Evolutionary conservation across 176 grass and related monocot genomes (phyloP).

Genomic region (Bothriochloa decipiens): DNA sequence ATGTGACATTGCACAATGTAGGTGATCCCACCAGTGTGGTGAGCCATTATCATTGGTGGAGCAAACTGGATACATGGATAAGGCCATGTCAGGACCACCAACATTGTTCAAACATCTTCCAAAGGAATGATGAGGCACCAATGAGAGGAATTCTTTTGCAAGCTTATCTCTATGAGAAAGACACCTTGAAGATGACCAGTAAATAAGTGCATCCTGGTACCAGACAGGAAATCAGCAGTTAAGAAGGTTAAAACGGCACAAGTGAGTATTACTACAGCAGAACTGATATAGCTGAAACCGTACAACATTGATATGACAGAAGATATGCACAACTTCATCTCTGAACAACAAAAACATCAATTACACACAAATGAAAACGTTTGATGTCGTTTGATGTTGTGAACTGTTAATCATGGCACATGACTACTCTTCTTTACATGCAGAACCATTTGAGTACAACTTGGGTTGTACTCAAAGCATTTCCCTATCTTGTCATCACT

Average conservation of each 20-base stretch:
- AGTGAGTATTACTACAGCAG: not conserved
- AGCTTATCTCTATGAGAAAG: conserved; percentile 68
- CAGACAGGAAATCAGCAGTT: conserved; percentile 35
- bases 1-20: conserved; percentile 90
- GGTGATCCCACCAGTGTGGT: conserved; percentile 87
- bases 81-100: conserved; percentile 66
- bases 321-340: conserved; percentile 19
- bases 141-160: conserved; percentile 66
- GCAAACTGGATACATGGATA: conserved; percentile 80
- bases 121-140: conserved; percentile 82
- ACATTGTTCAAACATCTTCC: conserved; percentile 93
- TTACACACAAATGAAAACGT: not conserved
- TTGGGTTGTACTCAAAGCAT: not conserved
- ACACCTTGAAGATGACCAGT: conserved; percentile 97
- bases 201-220: conserved; percentile 80
- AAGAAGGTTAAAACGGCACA: conserved; percentile 14
- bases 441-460: not conserved
- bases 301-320: not conserved
- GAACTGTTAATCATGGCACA: not conserved
- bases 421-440: not conserved
- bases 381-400: not conserved
- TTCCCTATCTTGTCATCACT: not conserved
- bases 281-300: not conserved
- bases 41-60: conserved; percentile 37
- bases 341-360: conserved; percentile 12